Evolutionary conservation across 2,329 filamentous ascomycete species (phyloP), one percentile per base, ranked within the genome.

Genomic region (Fusarium sp.): DNA sequence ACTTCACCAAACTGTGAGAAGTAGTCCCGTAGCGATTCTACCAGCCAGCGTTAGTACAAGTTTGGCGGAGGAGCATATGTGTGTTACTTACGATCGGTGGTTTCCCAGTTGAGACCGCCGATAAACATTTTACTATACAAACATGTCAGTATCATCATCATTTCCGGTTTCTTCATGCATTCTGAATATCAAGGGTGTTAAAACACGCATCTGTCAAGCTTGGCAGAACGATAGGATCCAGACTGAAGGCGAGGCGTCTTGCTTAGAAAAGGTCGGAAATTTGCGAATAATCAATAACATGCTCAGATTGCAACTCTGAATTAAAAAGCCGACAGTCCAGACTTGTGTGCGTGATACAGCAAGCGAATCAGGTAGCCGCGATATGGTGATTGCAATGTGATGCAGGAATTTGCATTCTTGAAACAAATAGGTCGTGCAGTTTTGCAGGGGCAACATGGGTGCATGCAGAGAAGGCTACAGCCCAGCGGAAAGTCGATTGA

Each of bases 1-100:
- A 99, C 96, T 80, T 99, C 96, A 67, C 96, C 96, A 80, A 97
- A 99, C 77, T 98, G 94, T 15, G 95, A 95, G 81, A 99, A 99
- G 81, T 99, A 99, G 73, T 98, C 93, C 75, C 94, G 93, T 32
- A 99, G 88, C 11, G 96, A 98, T 86, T 99, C 96, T 99, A 79
- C 49, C 57, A 40, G 30, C 13, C 11, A 50, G 27, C 23, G 67
- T 71, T 64, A 75, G 69, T 56, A 35, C 40, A 33, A 35, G 27
- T 41, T 45, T 48, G 37, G 44, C 40, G 32, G 32, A 20, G 27
- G 8, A 41, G 32, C 35, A 46, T 45, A 14, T 45, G 35, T 50
- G 37, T 44, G 40, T 32, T 37, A 84, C 94, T 88, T 90, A 98
- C 95, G 91, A 85, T 98, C 95, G 60, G 96, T 98, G 18, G 96